These are phyloP conservation scores for Pythium coloratum DNA, from an alignment of 352 stramenopile genomes.

Conservation along the genomic window DNA sequence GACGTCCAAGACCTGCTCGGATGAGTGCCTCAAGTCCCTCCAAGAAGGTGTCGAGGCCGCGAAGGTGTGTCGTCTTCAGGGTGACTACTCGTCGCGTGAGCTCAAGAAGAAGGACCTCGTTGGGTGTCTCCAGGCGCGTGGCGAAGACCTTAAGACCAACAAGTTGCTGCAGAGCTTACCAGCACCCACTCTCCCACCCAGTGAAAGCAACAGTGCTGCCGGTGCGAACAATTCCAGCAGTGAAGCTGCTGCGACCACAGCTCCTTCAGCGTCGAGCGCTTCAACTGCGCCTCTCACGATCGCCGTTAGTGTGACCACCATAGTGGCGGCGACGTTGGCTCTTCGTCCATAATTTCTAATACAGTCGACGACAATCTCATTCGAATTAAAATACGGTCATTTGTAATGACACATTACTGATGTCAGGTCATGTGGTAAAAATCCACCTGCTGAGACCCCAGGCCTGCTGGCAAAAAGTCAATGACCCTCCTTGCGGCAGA, in stretches of 20 bases:
- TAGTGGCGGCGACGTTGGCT: neutral
- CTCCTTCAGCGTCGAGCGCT: neutral
- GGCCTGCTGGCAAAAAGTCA: no score
- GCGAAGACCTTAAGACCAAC: neutral
- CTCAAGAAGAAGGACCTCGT: conserved; percentile 1
- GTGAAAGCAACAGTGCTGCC: neutral
- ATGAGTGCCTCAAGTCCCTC: neutral
- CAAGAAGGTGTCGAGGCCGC: neutral
- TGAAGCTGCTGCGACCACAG: neutral
- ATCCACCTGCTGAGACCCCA: no score
- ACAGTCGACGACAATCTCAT: neutral
- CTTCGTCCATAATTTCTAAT: no score
- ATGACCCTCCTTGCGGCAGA: neutral
- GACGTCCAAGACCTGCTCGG: neutral
- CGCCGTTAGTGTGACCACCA: neutral
- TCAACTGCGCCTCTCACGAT: neutral
- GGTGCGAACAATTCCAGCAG: neutral
- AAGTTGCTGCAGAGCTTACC: neutral
- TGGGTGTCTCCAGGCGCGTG: neutral
- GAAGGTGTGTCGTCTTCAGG: neutral
- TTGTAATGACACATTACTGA: neutral
- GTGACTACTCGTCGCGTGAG: neutral
- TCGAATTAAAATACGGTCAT: neutral
- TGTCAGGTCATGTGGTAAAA: no score
- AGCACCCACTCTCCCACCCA: neutral